Evolutionary conservation across 352 stramenopile genomes (phyloP), one percentile per base, ranked within the genome.

Genomic region (Blastocystis sp.): DNA sequence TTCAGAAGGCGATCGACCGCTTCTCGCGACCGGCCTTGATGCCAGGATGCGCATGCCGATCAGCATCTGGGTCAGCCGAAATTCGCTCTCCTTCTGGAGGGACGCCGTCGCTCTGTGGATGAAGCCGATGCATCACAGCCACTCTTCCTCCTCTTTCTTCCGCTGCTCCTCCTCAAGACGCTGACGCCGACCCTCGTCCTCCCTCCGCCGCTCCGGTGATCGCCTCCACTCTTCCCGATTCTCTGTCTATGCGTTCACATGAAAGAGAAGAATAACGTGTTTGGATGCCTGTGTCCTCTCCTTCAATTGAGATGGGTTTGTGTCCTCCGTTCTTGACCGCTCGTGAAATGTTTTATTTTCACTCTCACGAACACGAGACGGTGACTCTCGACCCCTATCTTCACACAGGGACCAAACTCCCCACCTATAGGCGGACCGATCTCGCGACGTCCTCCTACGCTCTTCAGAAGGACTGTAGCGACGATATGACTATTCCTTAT

Each of bases 1-100:
- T 98, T 98, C 17, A 96, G 95, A 41, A 98, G 88, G 59, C 97
- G 88, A 90, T 99, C 96, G 87, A 99, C 94, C 0, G 96, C 88
- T 97, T 95, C 88, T 98, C 95, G 23, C 96, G 91, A 4, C 93
- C 93, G 86, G 97, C 94, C 2, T 94, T 90, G 23, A 96, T 90
- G 23, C 93, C n/a, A n/a, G 91, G 90, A 96, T 94, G 45, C 74
- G 74, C 74, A 84, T 84, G 17, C 74, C 74, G 21, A 84, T 66
- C 28, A 84, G 74, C 9, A 38, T 67, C 53, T 84, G 74, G 14
- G 74, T 38, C 23, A 84, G 34, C 1, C 69, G 74, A 2, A 84
- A 34, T 45, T 67, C 74, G 2, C 69, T 38, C 3, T 34, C 52
- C 23, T 53, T 28, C n/a, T 84, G n/a, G 4, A 69, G 38, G 23